Evolutionary conservation across 768 basidiomycete species (phyloP), one percentile per base, ranked within the genome.

Genomic region (Leccinum barrowsii): DNA sequence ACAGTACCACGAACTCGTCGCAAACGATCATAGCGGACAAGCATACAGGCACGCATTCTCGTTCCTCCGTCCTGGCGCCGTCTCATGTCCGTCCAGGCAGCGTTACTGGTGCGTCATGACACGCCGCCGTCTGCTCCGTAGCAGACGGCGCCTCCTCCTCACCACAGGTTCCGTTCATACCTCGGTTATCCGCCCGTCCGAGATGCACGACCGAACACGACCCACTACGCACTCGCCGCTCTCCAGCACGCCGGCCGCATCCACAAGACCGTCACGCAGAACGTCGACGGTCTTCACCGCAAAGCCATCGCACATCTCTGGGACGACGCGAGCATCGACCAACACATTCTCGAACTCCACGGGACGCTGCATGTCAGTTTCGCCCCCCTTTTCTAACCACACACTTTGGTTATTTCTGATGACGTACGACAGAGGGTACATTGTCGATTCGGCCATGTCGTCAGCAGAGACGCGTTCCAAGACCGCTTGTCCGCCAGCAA

Each of bases 241-340:
- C 77, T 97, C 50, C 88, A 92, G 66, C 78, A 91, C 62, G 74
- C 87, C 8, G 82, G 80, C 3, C 72, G 85, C 54, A 77, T 90
- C 19, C 73, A 80, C 21, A 75, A 76, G 26, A 71, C 94, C 32
- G 85, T 98, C 60, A 98, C 96, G 0, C 89, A 88, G 72, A 91
- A 91, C 63, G 95, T 98, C n/a, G 96, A 98, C 67, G 94, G 94
- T 2, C 82, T 98, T 6, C 95, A 98, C 67, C 86, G 86, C 53
- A 92, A 91, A 73, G 90, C 92, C 7, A 73, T 90, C 19, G 57
- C 73, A 35, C 73, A 74, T 68, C 78, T 81, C 59, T 75, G 72
- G 74, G 73, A 68, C 60, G 74, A 70, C 54, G 68, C 67, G n/a
- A 67, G 63, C 21, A 67, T 74, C 71, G 51, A 74, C 61, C 54